Conservation (phyloP, 768 basidiomycete species). For the Crucibulum laeve region DNA sequence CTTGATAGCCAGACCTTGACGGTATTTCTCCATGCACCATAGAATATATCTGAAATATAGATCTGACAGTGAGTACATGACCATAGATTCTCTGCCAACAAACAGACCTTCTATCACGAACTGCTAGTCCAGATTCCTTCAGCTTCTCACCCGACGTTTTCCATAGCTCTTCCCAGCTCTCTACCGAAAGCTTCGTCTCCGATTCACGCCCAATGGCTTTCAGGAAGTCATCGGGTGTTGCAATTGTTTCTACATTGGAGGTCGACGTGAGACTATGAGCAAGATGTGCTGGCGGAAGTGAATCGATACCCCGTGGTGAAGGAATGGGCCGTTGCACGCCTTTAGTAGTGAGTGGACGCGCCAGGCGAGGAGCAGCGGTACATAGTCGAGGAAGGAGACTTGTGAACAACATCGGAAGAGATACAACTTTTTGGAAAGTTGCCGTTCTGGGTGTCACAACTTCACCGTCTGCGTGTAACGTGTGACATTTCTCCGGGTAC, state of each 20-base stretch:
- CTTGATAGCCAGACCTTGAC: conserved; percentile 46
- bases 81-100: not conserved
- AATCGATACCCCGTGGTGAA: conserved; percentile 24
- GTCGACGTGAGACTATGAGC: conserved; percentile 8
- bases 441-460: too few relatives aligned
- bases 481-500: too few relatives aligned
- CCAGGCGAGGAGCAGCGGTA: too few relatives aligned
- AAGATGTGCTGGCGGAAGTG: conserved; percentile 8
- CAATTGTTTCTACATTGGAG: conserved; percentile 38
- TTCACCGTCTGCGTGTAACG: too few relatives aligned
- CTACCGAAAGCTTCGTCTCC: conserved; percentile 59
- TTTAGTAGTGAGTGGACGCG: too few relatives aligned
- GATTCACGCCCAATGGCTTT: conserved; percentile 67
- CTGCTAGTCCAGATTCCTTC: conserved; percentile 60
- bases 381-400: too few relatives aligned
- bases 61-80: conserved; percentile 2
- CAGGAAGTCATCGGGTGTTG: conserved; percentile 61
- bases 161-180: conserved; percentile 77
- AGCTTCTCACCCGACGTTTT: conserved; percentile 49
- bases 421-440: too few relatives aligned
- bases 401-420: too few relatives aligned
- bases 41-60: conserved; percentile 60
- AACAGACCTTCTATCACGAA: conserved; percentile 68
- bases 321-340: conserved; percentile 37
- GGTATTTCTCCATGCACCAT: conserved; percentile 83